Conservation (phyloP, 1,284 basidiomycete species). For the Ustilago tritici region DNA sequence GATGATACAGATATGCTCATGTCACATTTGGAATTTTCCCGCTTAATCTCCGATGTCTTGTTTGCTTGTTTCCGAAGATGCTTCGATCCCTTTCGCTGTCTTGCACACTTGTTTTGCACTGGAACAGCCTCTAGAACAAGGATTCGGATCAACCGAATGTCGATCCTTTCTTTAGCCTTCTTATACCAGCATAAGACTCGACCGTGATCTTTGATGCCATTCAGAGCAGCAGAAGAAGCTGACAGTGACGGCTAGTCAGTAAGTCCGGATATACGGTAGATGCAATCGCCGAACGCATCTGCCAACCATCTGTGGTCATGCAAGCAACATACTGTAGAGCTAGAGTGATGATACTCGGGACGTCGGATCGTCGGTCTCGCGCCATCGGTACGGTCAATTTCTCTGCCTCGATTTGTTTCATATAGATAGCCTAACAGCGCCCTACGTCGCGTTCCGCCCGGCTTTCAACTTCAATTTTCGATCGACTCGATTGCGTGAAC, state of each 20-base stretch:
- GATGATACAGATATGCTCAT: not conserved
- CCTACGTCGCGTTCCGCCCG: conserved; percentile 1
- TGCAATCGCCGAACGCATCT: too few species aligned
- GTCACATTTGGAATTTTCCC: not conserved
- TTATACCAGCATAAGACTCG: not conserved
- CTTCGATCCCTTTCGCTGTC: not conserved
- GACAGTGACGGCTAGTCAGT: not conserved
- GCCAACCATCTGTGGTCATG: too few species aligned
- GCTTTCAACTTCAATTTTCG: not conserved
- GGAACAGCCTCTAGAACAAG: too few species aligned
- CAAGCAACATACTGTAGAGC: too few species aligned
- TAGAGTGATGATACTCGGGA: conserved; percentile 3
- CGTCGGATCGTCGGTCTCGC: conserved; percentile 25
- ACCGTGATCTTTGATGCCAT: not conserved
- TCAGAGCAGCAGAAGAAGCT: not conserved
- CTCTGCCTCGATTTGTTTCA: not conserved
- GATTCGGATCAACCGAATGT: too few species aligned
- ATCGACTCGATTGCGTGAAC: conserved; percentile 2
- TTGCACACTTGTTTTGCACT: too few species aligned
- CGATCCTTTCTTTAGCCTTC: not conserved
- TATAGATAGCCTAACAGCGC: not conserved
- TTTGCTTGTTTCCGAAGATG: conserved; percentile 23
- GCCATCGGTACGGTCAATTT: not conserved
- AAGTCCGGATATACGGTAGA: not conserved
- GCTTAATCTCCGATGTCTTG: conserved; percentile 22